These are phyloP conservation scores for Trichosporon inkin DNA, from an alignment of 1,284 basidiomycete genomes.

Conservation along the genomic window DNA sequence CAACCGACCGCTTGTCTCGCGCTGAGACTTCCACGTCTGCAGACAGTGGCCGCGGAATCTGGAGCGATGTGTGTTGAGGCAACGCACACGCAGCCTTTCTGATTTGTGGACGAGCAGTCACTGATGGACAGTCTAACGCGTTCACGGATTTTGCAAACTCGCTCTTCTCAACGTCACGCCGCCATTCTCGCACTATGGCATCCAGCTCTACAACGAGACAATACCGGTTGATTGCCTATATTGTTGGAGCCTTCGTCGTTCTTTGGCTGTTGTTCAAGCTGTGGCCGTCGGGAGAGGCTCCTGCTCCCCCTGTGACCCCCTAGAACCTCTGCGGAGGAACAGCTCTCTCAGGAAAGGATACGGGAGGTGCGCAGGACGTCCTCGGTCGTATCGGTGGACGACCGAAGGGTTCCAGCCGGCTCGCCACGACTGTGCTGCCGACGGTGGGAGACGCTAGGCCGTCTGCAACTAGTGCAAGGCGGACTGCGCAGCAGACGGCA, in stretches of 20 bases:
- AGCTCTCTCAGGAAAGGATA: not conserved
- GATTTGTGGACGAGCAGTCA: not conserved
- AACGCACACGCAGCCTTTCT: not conserved
- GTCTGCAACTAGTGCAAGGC: no score
- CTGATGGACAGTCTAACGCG: constrained; percentile 35
- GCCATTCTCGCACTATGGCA: constrained; percentile 44
- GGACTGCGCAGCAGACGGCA: not conserved
- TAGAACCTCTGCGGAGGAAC: not conserved
- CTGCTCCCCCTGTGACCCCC: not conserved
- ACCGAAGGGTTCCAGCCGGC: no score
- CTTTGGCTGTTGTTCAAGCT: constrained; percentile 44
- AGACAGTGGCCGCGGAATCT: no score
- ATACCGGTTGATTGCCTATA: constrained; percentile 45
- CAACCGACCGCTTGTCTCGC: not conserved
- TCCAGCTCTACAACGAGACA: constrained; percentile 40
- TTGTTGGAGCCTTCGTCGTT: constrained; percentile 38
- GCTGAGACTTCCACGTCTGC: no score
- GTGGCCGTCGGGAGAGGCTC: constrained; percentile 22
- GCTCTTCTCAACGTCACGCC: constrained; percentile 47
- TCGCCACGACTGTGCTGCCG: no score
- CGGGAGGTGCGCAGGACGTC: no score
- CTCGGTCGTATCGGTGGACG: no score
- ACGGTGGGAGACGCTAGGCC: no score
- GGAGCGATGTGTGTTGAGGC: no score
- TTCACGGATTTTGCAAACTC: constrained; percentile 46